phyloP scores from a whole-genome alignment of 192 early-diverging fungal genomes.

The Coemansia nantahalensis region DNA sequence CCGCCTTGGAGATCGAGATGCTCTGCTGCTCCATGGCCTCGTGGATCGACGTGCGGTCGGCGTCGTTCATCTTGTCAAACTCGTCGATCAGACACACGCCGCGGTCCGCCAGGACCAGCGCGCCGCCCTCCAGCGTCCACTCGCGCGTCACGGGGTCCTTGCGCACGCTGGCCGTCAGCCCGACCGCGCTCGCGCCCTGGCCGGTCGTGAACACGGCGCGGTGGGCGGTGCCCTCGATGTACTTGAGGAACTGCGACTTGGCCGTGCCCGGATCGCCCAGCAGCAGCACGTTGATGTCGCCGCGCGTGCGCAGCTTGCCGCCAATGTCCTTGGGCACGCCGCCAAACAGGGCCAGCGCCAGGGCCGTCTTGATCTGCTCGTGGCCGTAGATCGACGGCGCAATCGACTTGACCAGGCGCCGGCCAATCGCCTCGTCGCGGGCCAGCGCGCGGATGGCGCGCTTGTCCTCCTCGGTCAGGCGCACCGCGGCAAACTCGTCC shows the following conservation, averaged over 20 bases:
- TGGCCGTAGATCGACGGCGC: constrained; percentile 99
- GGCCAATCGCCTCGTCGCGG: constrained; percentile 75
- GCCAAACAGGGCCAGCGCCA: constrained; percentile 93
- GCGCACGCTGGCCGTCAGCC: constrained; percentile 78
- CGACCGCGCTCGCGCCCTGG: constrained; percentile 82
- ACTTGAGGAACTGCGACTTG: constrained; percentile 85
- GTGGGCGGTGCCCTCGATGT: constrained; percentile 80
- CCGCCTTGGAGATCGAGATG: constrained; percentile 85
- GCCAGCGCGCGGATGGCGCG: constrained; percentile 70
- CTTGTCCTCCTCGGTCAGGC: constrained; percentile 89
- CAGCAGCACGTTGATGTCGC: constrained; percentile 96
- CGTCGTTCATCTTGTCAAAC: constrained; percentile 91
- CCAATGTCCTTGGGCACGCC: constrained; percentile 93
- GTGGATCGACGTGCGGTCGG: constrained; percentile 93
- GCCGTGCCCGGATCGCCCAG: constrained; percentile 89
- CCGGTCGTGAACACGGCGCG: constrained; percentile 85
- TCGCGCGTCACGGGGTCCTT: constrained; percentile 85
- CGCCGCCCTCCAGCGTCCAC: constrained; percentile 89
- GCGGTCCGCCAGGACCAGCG: constrained; percentile 81
- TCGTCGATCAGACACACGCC: constrained; percentile 88
- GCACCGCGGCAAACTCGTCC: constrained; percentile 83
- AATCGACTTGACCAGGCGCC: constrained; percentile 88
- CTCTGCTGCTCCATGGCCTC: constrained; percentile 92
- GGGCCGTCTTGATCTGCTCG: constrained; percentile 92
- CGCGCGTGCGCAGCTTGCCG: constrained; percentile 92